Evolutionary conservation across 2,329 filamentous ascomycete genomes (phyloP), one percentile per base, ranked within the genome.

Genomic region (Aureobasidium sp.): DNA sequence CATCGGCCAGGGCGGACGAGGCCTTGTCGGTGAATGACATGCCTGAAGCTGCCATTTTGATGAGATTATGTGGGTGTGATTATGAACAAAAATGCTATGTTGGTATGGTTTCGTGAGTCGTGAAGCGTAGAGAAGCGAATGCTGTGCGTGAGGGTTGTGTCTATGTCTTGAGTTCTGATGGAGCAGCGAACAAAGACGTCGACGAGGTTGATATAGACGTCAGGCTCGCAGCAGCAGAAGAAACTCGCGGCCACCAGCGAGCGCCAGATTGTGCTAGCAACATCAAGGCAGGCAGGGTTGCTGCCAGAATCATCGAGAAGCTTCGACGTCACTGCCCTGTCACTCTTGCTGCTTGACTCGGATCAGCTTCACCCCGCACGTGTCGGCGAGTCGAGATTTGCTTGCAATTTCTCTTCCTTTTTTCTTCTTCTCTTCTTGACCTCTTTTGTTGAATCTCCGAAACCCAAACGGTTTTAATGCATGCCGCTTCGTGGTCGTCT

Each of bases 1-100:
- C 90, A 75, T 97, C 91, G 70, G 89, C 85, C 73, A 99, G 82
- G 70, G 93, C 89, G 79, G 93, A 90, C 73, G 92, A 89, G 67
- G 90, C 94, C 77, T 89, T 82, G 77, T 97, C 93, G 67, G 94
- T 99, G 74, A 97, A 97, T 74, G 95, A 88, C 87, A 92, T 90
- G 31, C 60, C 60, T 37, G 60, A 41, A 41, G 59, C 59, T 27
- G 51, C 44, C 49, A 62, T 62, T 31, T 49, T 52, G 29, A 4
- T 48, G 27, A n/a, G 37, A 44, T 52, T 61, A 51, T 41, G 37
- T 25, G 37, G 44, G 8, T 36, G 52, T 8, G 25, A 14, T 29
- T 31, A 44, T 37, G 5, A 29, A 51, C 17, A 41, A 39, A 20
- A 27, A 7, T n/a, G 17, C 29, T 39, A 49, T 34, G 4, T 37